These are phyloP conservation scores for Marsdenia floribunda DNA, from an alignment of 257 asterid species.

Conservation along the genomic window DNA sequence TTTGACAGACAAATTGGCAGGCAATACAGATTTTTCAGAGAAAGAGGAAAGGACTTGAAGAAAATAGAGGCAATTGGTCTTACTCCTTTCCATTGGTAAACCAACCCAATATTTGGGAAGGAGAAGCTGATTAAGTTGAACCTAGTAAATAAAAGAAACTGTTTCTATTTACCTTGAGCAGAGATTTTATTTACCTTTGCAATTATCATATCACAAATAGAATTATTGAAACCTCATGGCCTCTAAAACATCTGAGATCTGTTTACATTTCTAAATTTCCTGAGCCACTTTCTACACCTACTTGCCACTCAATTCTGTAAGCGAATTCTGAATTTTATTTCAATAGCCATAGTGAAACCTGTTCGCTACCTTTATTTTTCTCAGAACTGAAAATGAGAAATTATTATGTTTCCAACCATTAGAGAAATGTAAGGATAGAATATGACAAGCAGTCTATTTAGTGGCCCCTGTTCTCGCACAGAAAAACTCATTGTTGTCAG, in stretches of 20 bases:
- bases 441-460: background rate
- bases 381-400: background rate
- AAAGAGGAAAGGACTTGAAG: background rate
- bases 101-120: constrained; percentile 2
- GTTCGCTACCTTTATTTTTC: background rate
- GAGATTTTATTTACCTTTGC: background rate
- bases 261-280: background rate
- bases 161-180: background rate
- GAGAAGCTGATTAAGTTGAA: background rate
- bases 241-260: background rate
- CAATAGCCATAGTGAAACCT: background rate
- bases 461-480: background rate
- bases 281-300: background rate
- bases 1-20: background rate
- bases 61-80: background rate
- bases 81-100: background rate
- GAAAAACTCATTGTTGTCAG: background rate
- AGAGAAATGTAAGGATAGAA: background rate
- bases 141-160: background rate
- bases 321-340: background rate
- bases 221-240: background rate
- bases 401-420: background rate
- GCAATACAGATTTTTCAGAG: background rate
- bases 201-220: background rate
- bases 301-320: background rate